A percentile compares a stretch with the other conserved stretches of the same genome.
Conservation (phyloP, 768 basidiomycete genomes). For the Collybiopsis confluens region DNA sequence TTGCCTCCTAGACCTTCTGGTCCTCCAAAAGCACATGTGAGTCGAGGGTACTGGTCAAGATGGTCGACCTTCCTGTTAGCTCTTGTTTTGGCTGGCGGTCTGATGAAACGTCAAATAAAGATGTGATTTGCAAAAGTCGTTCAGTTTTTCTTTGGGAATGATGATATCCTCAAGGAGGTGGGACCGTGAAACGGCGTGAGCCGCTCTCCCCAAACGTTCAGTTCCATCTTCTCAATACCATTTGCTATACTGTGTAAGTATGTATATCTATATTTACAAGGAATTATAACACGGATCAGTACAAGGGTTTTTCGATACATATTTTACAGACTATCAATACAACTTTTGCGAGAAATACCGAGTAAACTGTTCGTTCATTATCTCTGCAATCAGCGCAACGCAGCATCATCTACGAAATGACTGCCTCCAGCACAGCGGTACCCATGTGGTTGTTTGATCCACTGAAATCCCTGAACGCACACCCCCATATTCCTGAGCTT, state of each 20-base stretch:
- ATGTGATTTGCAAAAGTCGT: background rate
- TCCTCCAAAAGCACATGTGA: constrained; percentile 25
- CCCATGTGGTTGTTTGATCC: constrained; percentile 36
- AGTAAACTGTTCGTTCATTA: too few relatives aligned
- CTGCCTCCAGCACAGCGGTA: constrained; percentile 45
- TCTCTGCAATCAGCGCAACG: background rate
- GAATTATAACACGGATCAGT: too few relatives aligned
- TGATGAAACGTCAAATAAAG: constrained; percentile 7
- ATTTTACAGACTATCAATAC: too few relatives aligned
- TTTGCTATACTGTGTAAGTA: too few relatives aligned
- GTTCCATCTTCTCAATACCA: too few relatives aligned
- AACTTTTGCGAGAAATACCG: too few relatives aligned
- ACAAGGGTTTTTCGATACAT: too few relatives aligned
- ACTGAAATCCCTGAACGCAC: constrained; percentile 42
- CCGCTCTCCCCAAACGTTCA: too few relatives aligned
- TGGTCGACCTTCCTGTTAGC: constrained; percentile 43
- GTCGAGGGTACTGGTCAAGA: constrained; percentile 34
- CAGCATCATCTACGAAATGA: constrained; percentile 31
- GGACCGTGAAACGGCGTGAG: too few relatives aligned
- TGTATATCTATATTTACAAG: too few relatives aligned
- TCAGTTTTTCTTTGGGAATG: too few relatives aligned
- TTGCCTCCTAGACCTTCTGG: constrained; percentile 43
- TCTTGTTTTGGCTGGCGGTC: constrained; percentile 29
- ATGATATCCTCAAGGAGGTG: too few relatives aligned
- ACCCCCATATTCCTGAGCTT: constrained; percentile 44